These are phyloP conservation scores for Coemansia sp. DNA, from an alignment of 192 early-diverging fungal species.

Conservation along the genomic window DNA sequence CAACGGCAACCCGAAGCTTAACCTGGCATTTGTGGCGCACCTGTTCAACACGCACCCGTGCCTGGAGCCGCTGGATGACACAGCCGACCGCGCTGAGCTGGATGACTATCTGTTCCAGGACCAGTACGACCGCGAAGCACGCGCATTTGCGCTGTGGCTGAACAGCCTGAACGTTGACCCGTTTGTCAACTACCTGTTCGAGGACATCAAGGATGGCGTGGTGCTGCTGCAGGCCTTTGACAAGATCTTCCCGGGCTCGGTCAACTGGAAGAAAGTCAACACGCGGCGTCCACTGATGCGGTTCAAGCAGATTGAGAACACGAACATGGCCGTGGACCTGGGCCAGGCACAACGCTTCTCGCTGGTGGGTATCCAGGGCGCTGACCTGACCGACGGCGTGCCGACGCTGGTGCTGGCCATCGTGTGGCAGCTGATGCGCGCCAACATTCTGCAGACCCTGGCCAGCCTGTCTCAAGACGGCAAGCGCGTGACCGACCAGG, in stretches of 20 bases:
- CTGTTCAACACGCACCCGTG: constrained; percentile 98
- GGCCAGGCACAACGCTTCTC: constrained; percentile 86
- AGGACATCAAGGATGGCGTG: constrained; percentile 89
- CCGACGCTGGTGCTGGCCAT: constrained; percentile 87
- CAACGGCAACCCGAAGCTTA: constrained; percentile 95
- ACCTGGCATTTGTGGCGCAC: constrained; percentile 98
- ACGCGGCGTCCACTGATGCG: constrained; percentile 66
- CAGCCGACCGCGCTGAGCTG: constrained; percentile 82
- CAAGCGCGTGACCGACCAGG: constrained; percentile 82
- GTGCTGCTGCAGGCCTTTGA: constrained; percentile 95
- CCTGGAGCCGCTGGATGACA: constrained; percentile 83
- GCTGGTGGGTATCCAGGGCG: constrained; percentile 93
- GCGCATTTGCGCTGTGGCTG: constrained; percentile 95
- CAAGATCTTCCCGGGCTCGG: constrained; percentile 84
- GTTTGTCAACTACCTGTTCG: constrained; percentile 97
- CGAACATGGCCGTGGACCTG: constrained; percentile 86
- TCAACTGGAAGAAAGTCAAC: constrained; percentile 94
- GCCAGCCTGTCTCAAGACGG: constrained; percentile 80
- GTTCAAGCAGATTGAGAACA: constrained; percentile 99
- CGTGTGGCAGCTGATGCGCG: constrained; percentile 99
- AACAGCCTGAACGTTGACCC: constrained; percentile 97
- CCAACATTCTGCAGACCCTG: constrained; percentile 92
- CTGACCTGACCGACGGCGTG: constrained; percentile 89
- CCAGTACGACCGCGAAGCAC: constrained; percentile 58
- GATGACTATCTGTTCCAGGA: constrained; percentile 62